A percentile compares a stretch with the other conserved stretches of the same genome.
Conservation (phyloP, 2,329 filamentous ascomycete genomes). For the Penicillium sp. region DNA sequence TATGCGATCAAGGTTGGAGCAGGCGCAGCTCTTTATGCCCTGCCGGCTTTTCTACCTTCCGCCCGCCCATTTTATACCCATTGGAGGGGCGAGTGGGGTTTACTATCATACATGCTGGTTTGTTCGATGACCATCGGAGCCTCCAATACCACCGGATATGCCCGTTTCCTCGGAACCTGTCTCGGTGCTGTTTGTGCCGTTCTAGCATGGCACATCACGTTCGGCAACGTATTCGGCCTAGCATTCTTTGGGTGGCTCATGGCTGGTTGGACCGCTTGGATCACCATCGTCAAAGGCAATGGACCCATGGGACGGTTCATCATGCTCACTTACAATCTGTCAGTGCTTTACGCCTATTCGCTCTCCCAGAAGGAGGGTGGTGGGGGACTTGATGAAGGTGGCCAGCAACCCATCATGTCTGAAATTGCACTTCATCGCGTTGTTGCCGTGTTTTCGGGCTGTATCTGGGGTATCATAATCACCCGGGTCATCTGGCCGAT, state of each 20-base stretch:
- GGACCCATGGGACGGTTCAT: slow-evolving; percentile 92
- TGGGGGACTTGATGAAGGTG: slow-evolving; percentile 78
- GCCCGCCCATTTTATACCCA: slow-evolving; percentile 80
- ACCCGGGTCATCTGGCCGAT: slow-evolving; percentile 93
- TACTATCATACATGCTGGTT: slow-evolving; percentile 96
- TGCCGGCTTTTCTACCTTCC: slow-evolving; percentile 80
- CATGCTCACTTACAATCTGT: slow-evolving; percentile 93
- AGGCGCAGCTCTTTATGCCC: slow-evolving; percentile 84
- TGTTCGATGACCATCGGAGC: slow-evolving; percentile 97
- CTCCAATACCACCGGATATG: slow-evolving; percentile 87
- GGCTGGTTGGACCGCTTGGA: slow-evolving; percentile 82
- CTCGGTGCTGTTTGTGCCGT: slow-evolving; percentile 78
- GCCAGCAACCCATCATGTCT: slow-evolving; percentile 78
- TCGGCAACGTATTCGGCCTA: slow-evolving; percentile 75
- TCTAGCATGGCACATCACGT: slow-evolving; percentile 75
- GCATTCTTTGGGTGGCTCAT: slow-evolving; percentile 81
- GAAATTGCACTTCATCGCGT: slow-evolving; percentile 89
- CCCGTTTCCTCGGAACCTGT: slow-evolving; percentile 84
- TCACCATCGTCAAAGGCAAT: slow-evolving; percentile 82
- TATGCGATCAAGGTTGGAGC: slow-evolving; percentile 94
- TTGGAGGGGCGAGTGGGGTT: slow-evolving; percentile 96
- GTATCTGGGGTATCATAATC: slow-evolving; percentile 88
- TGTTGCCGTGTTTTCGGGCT: slow-evolving; percentile 81
- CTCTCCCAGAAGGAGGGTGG: slow-evolving; percentile 78
- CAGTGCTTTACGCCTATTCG: slow-evolving; percentile 91